These are phyloP conservation scores for Suillus luteus DNA, from an alignment of 768 basidiomycete genomes.

Conservation along the genomic window DNA sequence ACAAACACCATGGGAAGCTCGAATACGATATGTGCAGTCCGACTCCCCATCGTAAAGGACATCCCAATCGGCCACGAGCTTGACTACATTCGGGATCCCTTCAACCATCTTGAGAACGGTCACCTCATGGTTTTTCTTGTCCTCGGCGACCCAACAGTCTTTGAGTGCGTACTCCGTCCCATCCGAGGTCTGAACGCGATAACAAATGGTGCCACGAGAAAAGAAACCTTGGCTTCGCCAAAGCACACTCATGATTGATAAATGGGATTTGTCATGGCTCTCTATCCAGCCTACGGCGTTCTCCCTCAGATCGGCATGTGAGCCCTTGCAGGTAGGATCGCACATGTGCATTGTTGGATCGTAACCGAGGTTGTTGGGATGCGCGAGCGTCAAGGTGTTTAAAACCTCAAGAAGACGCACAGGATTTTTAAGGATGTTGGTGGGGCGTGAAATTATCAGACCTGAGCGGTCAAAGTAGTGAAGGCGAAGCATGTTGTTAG, in stretches of 20 bases:
- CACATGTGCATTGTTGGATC: conserved; percentile 7
- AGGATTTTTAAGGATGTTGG: not conserved
- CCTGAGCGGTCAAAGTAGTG: conserved; percentile 3
- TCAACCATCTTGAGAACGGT: not conserved
- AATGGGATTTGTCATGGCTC: too few species aligned
- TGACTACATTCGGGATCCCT: not conserved
- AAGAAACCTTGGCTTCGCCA: conserved; percentile 6
- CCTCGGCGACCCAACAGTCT: conserved; percentile 4
- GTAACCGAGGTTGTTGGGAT: not conserved
- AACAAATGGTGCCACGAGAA: not conserved
- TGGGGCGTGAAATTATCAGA: not conserved
- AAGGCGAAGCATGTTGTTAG: not conserved
- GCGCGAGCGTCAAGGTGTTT: not conserved
- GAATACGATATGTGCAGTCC: not conserved
- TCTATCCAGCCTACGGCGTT: not conserved
- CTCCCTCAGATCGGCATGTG: not conserved
- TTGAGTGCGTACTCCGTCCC: not conserved
- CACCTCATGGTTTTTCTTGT: not conserved
- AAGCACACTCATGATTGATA: not conserved
- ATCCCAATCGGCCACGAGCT: not conserved
- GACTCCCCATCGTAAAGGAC: conserved; percentile 1
- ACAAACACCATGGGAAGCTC: not conserved
- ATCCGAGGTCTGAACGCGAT: not conserved
- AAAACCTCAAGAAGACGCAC: not conserved
- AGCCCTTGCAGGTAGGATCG: not conserved